Evolutionary conservation across 2,329 filamentous ascomycete genomes (phyloP), one percentile per base, ranked within the genome.

Genomic region (Furcasterigmium sp.): DNA sequence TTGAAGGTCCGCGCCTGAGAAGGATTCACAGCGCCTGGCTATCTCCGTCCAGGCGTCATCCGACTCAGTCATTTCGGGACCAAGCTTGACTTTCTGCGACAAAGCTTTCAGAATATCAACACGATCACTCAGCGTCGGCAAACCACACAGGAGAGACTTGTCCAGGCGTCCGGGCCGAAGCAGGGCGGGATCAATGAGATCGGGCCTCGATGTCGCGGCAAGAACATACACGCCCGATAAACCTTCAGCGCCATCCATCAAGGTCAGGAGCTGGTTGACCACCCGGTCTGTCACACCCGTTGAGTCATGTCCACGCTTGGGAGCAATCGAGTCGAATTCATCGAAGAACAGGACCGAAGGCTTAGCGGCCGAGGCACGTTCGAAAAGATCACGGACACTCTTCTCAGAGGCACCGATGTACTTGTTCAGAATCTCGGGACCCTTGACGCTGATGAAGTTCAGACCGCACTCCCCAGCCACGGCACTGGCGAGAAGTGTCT

Each of bases 341-440:
- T 98, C 93, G 59, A 98, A 98, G 74, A 98, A 98, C 8, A 98
- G 73, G 5, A 98, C 87, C 55, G 93, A 97, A 0, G 94, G 94
- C 46, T 85, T 82, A 5, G 93, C 93, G 3, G 93, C 91, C 58
- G 85, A 83, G 0, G 93, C 93, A 34, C 93, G 81, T 59, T 95
- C 91, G 57, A 98, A 98, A 1, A 98, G 73, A 61, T 98, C 93
- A 34, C 94, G 83, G 7, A 98, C 91, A 47, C 84, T 90, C 73
- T 98, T 98, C 58, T 98, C 93, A 21, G 87, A 95, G 1, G 93
- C 93, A 58, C 93, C 93, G 46, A 98, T 98, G 63, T 98, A 98
- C 67, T 98, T 98, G 73, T 98, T 98, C 43, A 98, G 69, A 46
- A 98, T 97, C 63, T 98, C 94, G 0, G 93, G 93, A 1, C 93